Base-by-base conservation (phyloP, 2,329 filamentous ascomycete genomes). In the Ascomycota sp. region DNA sequence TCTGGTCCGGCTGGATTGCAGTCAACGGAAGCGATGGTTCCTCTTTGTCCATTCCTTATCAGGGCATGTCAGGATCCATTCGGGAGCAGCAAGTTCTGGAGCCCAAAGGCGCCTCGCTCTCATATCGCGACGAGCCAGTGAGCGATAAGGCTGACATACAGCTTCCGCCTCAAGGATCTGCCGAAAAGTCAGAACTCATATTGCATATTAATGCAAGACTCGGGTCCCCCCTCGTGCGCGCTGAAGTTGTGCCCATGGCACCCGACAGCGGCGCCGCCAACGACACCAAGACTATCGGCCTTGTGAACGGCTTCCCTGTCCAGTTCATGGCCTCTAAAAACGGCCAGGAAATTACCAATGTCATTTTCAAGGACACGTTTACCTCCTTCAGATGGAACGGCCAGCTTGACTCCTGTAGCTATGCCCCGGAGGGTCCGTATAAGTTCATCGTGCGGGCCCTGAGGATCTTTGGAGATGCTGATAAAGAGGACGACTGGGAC, bases 401-500 rank as follows among this genome's bases (percentile, higher is more conserved):
- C 9, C 45, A 48, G 30, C 44, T 69, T 5, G 47, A 48, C 0
- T 53, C 59, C 8, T 63, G 61, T 10, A 49, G 40, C 1, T 65
- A 59, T 34, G 63, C 54, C 2, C 56, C 61, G 0, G 48, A 52
- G 0, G 65, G 65, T 8, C 39, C 42, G 20, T 69, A 70, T 45
- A 59, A 56, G 43, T 48, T 69, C 29, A 48, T 50, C 1, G 48
- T 66, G 20, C 53, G 54, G 33, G 58, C 63, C 3, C 43, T 69
- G 36, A 55, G 53, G 34, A 55, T 69, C 34, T 65, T 61, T 40
- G 65, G 65, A 5, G 51, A 69, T 33, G 43, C 46, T 22, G 43
- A 47, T 10, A 49, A 56, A 32, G 35, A 47, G 2, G 45, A 43
- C 4, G 59, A 69, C 29, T 69, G 62, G 45, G 63, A 68, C 19